Conservation (phyloP, 257 asterid species). For the Gardenia jasminoides region DNA sequence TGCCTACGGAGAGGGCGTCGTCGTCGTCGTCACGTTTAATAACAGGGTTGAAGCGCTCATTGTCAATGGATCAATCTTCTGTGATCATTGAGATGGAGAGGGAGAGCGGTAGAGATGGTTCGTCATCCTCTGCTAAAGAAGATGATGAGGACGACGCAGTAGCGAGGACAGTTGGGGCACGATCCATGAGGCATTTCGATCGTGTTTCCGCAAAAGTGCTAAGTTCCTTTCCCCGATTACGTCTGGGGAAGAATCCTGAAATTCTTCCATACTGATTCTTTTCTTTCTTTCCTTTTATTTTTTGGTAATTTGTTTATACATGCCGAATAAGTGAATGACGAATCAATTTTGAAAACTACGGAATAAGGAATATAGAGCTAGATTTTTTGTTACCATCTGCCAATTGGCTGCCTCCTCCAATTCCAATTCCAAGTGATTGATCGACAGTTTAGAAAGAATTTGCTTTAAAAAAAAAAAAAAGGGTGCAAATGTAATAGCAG, state of each 20-base stretch:
- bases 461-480: too few relatives aligned
- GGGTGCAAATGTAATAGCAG: too few relatives aligned
- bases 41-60: constrained; percentile 45
- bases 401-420: background rate
- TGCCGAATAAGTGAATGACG: background rate
- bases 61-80: constrained; percentile 48
- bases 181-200: constrained; percentile 32
- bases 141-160: constrained; percentile 18
- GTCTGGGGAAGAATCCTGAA: constrained; percentile 19
- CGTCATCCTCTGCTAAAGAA: constrained; percentile 19
- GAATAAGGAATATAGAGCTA: background rate
- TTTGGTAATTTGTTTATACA: background rate
- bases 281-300: background rate
- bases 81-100: constrained; percentile 25
- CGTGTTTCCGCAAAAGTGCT: constrained; percentile 36
- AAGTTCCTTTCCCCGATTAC: constrained; percentile 39
- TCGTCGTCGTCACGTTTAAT: constrained; percentile 13
- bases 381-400: background rate
- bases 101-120: constrained; percentile 11
- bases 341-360: background rate
- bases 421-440: background rate
- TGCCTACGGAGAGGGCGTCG: constrained; percentile 28
- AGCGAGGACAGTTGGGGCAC: constrained; percentile 21
- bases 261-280: constrained; percentile 42
- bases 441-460: background rate